A percentile compares a stretch with the other conserved stretches of the same genome.
These are phyloP conservation scores for Hemerocallis citrina DNA, from an alignment of 106 monocot species.

Conservation along the genomic window DNA sequence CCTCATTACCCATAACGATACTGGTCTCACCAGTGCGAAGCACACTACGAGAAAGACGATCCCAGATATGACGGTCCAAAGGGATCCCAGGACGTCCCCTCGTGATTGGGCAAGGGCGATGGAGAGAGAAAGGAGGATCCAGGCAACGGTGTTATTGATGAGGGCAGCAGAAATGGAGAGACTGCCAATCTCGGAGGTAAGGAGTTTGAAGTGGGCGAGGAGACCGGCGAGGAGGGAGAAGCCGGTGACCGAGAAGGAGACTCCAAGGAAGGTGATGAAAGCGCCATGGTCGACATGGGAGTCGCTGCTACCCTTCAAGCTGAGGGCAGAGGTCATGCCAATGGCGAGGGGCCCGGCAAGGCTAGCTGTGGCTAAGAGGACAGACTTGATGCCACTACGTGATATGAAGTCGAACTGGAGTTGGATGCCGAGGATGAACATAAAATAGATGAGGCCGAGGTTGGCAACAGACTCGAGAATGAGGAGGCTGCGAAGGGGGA, in stretches of 20 bases:
- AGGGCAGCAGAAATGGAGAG: slow-evolving; percentile 27
- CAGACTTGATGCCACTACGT: not conserved
- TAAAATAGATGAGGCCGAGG: slow-evolving; percentile 34
- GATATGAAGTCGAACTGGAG: slow-evolving; percentile 10
- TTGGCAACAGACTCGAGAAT: slow-evolving; percentile 8
- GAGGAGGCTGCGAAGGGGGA: not conserved
- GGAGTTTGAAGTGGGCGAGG: slow-evolving; percentile 29
- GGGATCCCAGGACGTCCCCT: not conserved
- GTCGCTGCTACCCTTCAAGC: slow-evolving; percentile 1
- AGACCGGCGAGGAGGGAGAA: slow-evolving; percentile 33
- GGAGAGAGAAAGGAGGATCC: slow-evolving; percentile 40
- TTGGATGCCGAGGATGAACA: slow-evolving; percentile 29
- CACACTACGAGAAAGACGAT: slow-evolving; percentile 1
- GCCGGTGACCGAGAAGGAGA: slow-evolving; percentile 23
- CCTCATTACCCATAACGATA: slow-evolving; percentile 15
- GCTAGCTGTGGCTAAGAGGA: slow-evolving; percentile 13
- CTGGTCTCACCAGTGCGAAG: slow-evolving; percentile 15
- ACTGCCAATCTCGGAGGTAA: slow-evolving; percentile 17
- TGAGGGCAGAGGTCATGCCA: slow-evolving; percentile 6
- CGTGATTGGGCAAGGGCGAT: too few relatives aligned
- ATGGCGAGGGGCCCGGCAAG: slow-evolving; percentile 17
- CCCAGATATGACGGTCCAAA: slow-evolving; percentile 5
- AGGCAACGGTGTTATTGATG: slow-evolving; percentile 18
- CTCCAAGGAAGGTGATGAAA: slow-evolving; percentile 24
- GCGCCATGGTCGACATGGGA: not conserved